Percentiles rank a stretch among this genome's conserved stretches.
Evolutionary conservation across 805 yeast genomes (phyloP).

Genomic region (Priceomyces fermenticarens): DNA sequence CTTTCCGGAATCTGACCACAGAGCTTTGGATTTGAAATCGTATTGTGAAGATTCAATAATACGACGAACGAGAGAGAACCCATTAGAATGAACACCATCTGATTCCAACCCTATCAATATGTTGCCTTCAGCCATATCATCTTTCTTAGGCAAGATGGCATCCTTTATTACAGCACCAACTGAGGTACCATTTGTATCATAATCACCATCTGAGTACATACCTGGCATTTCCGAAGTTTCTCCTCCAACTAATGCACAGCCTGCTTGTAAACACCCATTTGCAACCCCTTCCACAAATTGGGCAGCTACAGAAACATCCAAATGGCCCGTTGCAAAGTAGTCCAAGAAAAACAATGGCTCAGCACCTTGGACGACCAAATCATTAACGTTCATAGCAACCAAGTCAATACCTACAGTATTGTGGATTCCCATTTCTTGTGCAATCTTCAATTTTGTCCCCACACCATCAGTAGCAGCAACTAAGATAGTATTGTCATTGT

Average conservation of each 20-base stretch:
- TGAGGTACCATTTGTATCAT: conserved; percentile 98
- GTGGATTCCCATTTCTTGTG: conserved; percentile 84
- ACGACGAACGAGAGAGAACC: conserved; percentile 91
- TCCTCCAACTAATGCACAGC: conserved; percentile 98
- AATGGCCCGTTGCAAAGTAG: conserved; percentile 92
- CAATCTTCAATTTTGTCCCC: conserved; percentile 94
- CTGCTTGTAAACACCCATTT: conserved; percentile 89
- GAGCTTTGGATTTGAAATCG: conserved; percentile 72
- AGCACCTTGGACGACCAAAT: conserved; percentile 97
- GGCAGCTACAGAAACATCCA: conserved; percentile 80
- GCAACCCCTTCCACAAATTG: conserved; percentile 94
- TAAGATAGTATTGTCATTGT: conserved; percentile 70
- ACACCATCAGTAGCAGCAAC: conserved; percentile 99
- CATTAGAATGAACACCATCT: conserved; percentile 95
- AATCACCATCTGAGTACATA: conserved; percentile 91
- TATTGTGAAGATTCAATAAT: conserved; percentile 74
- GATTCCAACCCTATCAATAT: conserved; percentile 84
- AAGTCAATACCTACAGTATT: conserved; percentile 98
- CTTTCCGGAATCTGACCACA: conserved; percentile 66
- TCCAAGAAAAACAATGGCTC: conserved; percentile 95
- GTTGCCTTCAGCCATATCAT: conserved; percentile 73
- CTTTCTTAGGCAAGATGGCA: conserved; percentile 68
- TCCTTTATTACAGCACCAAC: conserved; percentile 89
- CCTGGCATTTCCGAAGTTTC: conserved; percentile 99
- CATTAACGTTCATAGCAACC: conserved; percentile 99